phyloP scores from a whole-genome alignment of 305 asterid species.

The Lippia alba region DNA sequence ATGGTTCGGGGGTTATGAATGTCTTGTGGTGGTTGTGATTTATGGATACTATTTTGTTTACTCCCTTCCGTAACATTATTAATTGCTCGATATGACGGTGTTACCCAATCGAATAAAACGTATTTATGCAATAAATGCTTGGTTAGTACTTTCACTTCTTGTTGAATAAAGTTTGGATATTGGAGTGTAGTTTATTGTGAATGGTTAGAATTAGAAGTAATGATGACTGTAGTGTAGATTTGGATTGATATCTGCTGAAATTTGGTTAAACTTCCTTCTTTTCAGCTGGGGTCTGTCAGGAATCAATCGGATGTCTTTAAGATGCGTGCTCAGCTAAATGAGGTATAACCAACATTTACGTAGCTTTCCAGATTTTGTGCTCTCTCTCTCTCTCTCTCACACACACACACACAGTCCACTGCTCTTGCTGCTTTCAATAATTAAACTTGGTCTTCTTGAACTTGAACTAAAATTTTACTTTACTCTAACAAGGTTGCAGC shows the following conservation, averaged over 20 bases:
- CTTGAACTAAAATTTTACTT: constrained; percentile 20
- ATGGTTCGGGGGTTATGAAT: neutral
- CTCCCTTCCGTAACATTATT: neutral
- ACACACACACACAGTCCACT: neutral
- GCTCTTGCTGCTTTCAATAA: neutral
- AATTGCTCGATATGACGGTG: neutral
- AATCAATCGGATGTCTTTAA: constrained; percentile 42
- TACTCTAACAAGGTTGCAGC: constrained; percentile 41
- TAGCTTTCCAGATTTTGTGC: neutral
- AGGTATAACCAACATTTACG: constrained; percentile 34
- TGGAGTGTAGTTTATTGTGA: neutral
- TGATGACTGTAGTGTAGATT: neutral
- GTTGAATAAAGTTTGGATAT: constrained; percentile 6
- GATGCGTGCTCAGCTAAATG: constrained; percentile 43
- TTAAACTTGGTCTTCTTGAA: constrained; percentile 18
- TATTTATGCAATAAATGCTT: constrained; percentile 21
- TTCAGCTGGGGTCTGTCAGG: constrained; percentile 37
- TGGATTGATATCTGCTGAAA: neutral
- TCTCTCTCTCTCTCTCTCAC: neutral
- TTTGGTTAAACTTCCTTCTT: constrained; percentile 24
- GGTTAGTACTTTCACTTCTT: neutral
- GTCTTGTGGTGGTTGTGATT: neutral
- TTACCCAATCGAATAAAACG: neutral
- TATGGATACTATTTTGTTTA: constrained; percentile 4
- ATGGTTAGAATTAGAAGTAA: neutral